phyloP scores from a whole-genome alignment of 352 stramenopile genomes.

The Pythium periplocum region DNA sequence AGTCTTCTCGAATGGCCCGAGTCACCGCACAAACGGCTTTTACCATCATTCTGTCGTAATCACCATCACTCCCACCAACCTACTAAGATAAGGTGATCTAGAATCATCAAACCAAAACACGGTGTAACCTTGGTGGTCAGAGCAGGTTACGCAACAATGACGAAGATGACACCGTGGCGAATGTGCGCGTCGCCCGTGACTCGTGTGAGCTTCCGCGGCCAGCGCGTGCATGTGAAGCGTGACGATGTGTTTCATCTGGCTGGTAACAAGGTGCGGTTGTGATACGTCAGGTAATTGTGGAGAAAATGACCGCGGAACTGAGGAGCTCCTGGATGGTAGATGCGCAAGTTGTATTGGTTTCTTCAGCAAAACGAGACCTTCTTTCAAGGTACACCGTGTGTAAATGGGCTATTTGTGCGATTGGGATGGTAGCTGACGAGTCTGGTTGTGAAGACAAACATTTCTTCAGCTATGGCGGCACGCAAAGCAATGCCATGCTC shows the following conservation, averaged over 20 bases:
- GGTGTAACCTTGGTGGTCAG: no score
- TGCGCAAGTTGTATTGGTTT: conserved; percentile 83
- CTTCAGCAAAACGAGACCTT: conserved; percentile 57
- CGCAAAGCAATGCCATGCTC: conserved; percentile 86
- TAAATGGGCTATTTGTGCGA: not conserved
- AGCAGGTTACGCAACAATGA: no score
- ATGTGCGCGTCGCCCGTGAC: conserved; percentile 45
- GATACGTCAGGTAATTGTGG: not conserved
- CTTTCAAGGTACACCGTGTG: conserved; percentile 28
- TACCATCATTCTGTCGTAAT: not conserved
- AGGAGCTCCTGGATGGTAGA: conserved; percentile 22
- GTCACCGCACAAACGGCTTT: no score
- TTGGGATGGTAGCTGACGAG: not conserved
- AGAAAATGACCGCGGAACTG: not conserved
- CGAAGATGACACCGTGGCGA: conserved; percentile 1
- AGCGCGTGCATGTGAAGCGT: conserved; percentile 77
- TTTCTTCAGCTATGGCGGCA: conserved; percentile 70
- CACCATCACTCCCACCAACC: conserved; percentile 6
- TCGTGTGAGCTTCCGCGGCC: conserved; percentile 55
- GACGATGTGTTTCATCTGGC: conserved; percentile 79
- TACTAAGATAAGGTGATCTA: no score
- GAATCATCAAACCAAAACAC: no score
- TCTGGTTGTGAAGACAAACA: conserved; percentile 25
- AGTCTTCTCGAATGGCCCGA: no score
- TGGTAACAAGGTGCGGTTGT: conserved; percentile 63